phyloP scores from a whole-genome alignment of 23 red algal species.

The Pyropia yezoensis region DNA sequence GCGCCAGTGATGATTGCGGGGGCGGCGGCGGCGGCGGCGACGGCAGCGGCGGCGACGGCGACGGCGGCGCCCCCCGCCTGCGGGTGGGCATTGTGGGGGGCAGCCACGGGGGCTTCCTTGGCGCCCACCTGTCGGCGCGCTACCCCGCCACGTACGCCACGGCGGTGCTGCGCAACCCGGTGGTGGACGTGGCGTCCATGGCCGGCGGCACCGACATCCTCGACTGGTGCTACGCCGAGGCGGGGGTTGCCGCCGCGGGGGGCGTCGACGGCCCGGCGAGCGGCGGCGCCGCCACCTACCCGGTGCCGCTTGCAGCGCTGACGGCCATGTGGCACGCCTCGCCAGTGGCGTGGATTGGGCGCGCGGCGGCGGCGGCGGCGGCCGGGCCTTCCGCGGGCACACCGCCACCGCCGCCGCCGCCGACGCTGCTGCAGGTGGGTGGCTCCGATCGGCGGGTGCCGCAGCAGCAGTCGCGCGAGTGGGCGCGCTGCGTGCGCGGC shows the following conservation, averaged over 20 bases:
- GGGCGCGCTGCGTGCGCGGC: slow-evolving; percentile 43
- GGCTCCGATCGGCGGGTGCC: slow-evolving; percentile 75
- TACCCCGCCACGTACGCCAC: slow-evolving; percentile 29
- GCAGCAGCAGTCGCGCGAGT: slow-evolving; percentile 59
- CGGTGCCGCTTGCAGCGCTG: not conserved
- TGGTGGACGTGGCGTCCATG: slow-evolving; percentile 86
- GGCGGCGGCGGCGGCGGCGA: slow-evolving; percentile 75
- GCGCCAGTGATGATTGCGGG: slow-evolving; percentile 1
- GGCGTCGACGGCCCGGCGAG: not conserved
- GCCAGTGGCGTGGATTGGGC: slow-evolving; percentile 8
- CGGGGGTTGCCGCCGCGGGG: slow-evolving; percentile 13
- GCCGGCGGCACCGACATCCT: slow-evolving; percentile 73
- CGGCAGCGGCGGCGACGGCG: slow-evolving; percentile 74
- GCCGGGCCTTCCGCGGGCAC: slow-evolving; percentile 5
- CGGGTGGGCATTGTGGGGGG: slow-evolving; percentile 68
- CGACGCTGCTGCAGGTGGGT: slow-evolving; percentile 71
- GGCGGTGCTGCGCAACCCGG: slow-evolving; percentile 83
- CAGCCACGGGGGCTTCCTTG: slow-evolving; percentile 93
- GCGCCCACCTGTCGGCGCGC: slow-evolving; percentile 61
- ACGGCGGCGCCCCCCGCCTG: slow-evolving; percentile 5
- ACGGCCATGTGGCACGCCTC: not conserved
- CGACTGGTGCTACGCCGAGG: slow-evolving; percentile 93
- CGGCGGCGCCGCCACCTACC: no score
- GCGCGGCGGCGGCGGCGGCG: slow-evolving; percentile 20
- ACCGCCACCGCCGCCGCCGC: slow-evolving; percentile 5